Conservation (phyloP, 371 early-diverging fungal genomes). For the Mortierella sp. region DNA sequence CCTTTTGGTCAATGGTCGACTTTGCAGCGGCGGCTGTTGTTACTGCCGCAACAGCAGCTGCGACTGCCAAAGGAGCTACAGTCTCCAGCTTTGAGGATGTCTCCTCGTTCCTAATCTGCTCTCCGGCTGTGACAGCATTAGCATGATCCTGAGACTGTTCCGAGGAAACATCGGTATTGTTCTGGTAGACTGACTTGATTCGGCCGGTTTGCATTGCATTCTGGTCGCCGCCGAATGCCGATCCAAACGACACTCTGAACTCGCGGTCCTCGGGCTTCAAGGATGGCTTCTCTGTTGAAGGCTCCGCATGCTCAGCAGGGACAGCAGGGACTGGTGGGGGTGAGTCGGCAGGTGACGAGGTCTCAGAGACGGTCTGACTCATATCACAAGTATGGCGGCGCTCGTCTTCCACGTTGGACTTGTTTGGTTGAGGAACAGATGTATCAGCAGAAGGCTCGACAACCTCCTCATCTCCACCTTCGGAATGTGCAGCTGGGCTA, state of each 20-base stretch:
- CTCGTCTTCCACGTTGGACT: conserved; percentile 25
- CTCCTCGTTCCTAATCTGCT: neutral
- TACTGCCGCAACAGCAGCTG: neutral
- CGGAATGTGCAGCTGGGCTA: neutral
- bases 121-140: neutral
- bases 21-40: neutral
- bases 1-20: neutral
- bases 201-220: conserved; percentile 42
- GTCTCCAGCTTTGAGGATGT: neutral
- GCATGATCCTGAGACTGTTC: neutral
- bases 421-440: conserved; percentile 14
- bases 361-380: conserved; percentile 31
- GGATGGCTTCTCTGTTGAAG: neutral
- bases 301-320: conserved; percentile 24
- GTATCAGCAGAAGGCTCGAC: neutral
- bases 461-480: neutral
- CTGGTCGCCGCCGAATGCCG: conserved; percentile 44
- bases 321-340: conserved; percentile 30
- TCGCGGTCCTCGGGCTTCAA: conserved; percentile 19
- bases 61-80: neutral
- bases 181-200: conserved; percentile 31
- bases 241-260: conserved; percentile 41
- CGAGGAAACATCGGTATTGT: neutral
- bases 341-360: conserved; percentile 14
- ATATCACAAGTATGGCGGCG: conserved; percentile 57